Base-by-base conservation (phyloP, 805 yeast species). In the Cyberlindnera mrakii region DNA sequence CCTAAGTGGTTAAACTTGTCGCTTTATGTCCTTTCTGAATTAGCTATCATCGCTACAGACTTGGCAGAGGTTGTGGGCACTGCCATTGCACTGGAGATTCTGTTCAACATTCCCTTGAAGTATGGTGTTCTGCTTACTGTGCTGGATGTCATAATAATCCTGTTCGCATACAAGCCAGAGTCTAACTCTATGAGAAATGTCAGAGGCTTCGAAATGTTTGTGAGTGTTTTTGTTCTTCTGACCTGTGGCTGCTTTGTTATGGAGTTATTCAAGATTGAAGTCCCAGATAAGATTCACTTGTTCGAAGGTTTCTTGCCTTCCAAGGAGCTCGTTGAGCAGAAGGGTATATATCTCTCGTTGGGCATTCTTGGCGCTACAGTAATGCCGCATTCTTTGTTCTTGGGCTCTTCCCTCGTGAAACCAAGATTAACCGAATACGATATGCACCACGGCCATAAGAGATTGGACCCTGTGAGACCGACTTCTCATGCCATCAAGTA, bases 61-160 rank as follows among this genome's bases (percentile, higher is more conserved):
- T 66, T 89, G 54, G 96, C 96, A 1, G 97, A 89, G 62, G 96
- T 89, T 10, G 91, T 89, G 7, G 97, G 97, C 2, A 84, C 96
- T 3, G 96, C 96, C 10, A 85, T 89, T 38, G 79, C 96, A 0
- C 68, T 89, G 40, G 80, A 86, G 51, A 86, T 89, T 46, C 61
- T 89, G 23, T 81, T 89, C 54, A 71, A 74, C 2, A 77, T 89
- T 10, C 96, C 96, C 0, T 67, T 89, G 44, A 59, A 80, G 1
- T 62, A 72, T 33, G 97, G 97, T 42, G 95, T 89, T 3, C 49
- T 84, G 6, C 60, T 89, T 31, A 89, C 97, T 0, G 82, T 89
- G 1, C 59, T 85, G 3, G 97, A 89, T 58, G 96, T 89, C 7
- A 64, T 89, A 48, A 70, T 85, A 5, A 84, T 89, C 9, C 66